A percentile compares a stretch with the other conserved stretches of the same genome.
Evolutionary conservation across 805 yeast genomes (phyloP).

Genomic region (Ogataea henricii): DNA sequence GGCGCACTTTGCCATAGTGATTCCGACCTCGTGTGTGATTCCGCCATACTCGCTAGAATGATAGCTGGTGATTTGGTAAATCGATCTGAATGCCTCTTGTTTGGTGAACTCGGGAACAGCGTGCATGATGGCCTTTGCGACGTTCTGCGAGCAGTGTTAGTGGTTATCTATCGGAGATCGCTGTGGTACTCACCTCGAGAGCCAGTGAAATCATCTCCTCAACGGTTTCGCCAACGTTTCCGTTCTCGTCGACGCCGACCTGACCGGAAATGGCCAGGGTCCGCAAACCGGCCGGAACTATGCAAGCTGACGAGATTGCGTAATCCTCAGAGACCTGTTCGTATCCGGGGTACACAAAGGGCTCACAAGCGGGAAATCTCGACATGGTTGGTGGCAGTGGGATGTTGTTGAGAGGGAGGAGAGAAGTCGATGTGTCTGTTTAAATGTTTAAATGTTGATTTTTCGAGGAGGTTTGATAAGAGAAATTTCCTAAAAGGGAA

Average conservation of each 20-base stretch:
- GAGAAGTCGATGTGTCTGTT: neutral
- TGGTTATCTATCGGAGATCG: neutral
- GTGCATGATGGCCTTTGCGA: conserved; percentile 15
- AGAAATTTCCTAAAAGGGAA: neutral
- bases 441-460: no score
- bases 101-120: conserved; percentile 15
- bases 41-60: conserved; percentile 15
- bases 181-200: conserved; percentile 9
- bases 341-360: conserved; percentile 15
- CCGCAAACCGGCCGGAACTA: conserved; percentile 15
- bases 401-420: neutral
- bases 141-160: conserved; percentile 8
- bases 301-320: conserved; percentile 16
- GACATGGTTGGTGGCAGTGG: conserved; percentile 3
- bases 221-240: conserved; percentile 13
- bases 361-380: conserved; percentile 6
- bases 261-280: conserved; percentile 18
- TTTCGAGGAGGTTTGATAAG: neutral
- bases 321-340: conserved; percentile 12
- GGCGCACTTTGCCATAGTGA: conserved; percentile 5
- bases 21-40: conserved; percentile 16
- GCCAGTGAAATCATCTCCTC: conserved; percentile 14
- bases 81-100: conserved; percentile 15
- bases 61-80: conserved; percentile 15
- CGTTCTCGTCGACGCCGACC: conserved; percentile 14